Evolutionary conservation across 2,329 filamentous ascomycete species (phyloP).

Genomic region (Dactylellina drechsleri): DNA sequence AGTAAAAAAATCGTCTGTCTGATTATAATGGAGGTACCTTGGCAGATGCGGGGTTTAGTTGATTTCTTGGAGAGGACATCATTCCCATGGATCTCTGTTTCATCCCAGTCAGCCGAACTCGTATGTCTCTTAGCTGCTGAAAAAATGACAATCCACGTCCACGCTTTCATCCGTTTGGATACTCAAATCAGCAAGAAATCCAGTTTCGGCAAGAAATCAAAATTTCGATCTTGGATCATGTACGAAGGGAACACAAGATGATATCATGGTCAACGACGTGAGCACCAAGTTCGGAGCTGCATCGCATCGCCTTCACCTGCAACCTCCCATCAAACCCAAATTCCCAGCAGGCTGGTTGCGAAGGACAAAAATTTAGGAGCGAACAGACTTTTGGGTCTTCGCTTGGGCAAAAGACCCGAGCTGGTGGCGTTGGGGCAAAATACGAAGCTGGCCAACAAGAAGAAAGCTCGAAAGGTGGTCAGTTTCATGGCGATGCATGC

Average conservation of each 20-base stretch:
- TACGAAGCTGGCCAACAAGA: slow-evolving; percentile 24
- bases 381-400: slow-evolving; percentile 46
- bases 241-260: slow-evolving; percentile 14
- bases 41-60: too few species aligned
- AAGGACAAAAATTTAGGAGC: not conserved
- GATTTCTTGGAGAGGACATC: slow-evolving; percentile 24
- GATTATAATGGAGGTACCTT: too few species aligned
- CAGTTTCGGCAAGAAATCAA: not conserved
- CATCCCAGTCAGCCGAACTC: slow-evolving; percentile 32
- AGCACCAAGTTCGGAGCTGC: not conserved
- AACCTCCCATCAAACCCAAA: not conserved
- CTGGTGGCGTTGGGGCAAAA: slow-evolving; percentile 48
- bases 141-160: not conserved
- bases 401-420: slow-evolving; percentile 50
- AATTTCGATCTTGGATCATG: not conserved
- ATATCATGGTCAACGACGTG: too few species aligned
- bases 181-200: not conserved
- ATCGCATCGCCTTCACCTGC: not conserved
- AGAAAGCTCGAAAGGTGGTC: not conserved
- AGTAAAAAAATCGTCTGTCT: too few species aligned
- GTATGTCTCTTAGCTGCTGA: not conserved
- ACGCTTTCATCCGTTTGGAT: not conserved
- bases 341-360: slow-evolving; percentile 41
- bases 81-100: slow-evolving; percentile 34
- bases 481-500: slow-evolving; percentile 44